phyloP scores from a whole-genome alignment of 371 early-diverging fungal genomes.

The Mucor circinelloides region DNA sequence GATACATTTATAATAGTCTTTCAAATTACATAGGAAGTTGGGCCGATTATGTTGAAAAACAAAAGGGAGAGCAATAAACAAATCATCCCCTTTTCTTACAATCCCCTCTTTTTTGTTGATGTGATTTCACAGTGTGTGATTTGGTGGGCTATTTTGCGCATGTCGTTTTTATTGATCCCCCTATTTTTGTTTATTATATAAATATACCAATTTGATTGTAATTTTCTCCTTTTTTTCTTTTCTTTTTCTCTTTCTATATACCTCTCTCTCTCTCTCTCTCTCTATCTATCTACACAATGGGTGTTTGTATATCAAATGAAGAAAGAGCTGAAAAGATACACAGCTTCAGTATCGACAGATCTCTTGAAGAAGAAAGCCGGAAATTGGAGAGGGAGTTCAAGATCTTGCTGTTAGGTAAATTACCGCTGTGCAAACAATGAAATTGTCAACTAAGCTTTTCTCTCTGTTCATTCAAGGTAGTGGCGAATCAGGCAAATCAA shows the following conservation, averaged over 20 bases:
- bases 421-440: neutral
- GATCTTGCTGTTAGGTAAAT: conserved; percentile 70
- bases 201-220: conserved; percentile 12
- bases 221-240: conserved; percentile 15
- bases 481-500: conserved; percentile 92
- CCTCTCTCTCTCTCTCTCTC: conserved; percentile 4
- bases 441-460: neutral
- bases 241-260: conserved; percentile 9
- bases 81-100: conserved; percentile 1
- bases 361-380: conserved; percentile 56
- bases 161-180: conserved; percentile 13
- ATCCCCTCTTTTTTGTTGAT: conserved; percentile 8
- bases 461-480: conserved; percentile 51
- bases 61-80: conserved; percentile 15
- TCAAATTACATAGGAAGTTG: conserved; percentile 67
- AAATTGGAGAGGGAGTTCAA: conserved; percentile 67
- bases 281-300: conserved; percentile 45
- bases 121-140: neutral
- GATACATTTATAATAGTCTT: conserved; percentile 25
- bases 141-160: neutral
- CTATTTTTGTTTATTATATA: conserved; percentile 19
- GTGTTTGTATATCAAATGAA: conserved; percentile 68
- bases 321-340: conserved; percentile 58
- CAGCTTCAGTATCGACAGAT: conserved; percentile 61
- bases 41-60: conserved; percentile 52